These are phyloP conservation scores for Epichloe hybrida DNA, from an alignment of 2,329 filamentous ascomycete species.

Conservation along the genomic window DNA sequence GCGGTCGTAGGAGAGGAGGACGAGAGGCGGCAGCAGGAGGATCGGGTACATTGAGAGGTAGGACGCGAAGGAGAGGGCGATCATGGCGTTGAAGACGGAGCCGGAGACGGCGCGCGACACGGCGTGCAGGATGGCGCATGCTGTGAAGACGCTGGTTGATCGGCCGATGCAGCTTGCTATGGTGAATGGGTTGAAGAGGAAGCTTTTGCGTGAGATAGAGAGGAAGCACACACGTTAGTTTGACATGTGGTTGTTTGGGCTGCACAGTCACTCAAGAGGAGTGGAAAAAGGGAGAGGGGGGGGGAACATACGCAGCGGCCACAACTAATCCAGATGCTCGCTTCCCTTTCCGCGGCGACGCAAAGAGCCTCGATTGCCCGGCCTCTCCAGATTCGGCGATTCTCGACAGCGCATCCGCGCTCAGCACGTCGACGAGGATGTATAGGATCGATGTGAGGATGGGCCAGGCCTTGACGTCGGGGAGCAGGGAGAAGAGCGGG, in stretches of 20 bases:
- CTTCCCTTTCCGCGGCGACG: slow-evolving; percentile 63
- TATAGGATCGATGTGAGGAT: slow-evolving; percentile 71
- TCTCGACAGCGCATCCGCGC: slow-evolving; percentile 61
- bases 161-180: slow-evolving; percentile 82
- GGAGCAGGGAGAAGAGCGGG: slow-evolving; percentile 80
- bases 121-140: slow-evolving; percentile 73
- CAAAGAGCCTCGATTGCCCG: slow-evolving; percentile 58
- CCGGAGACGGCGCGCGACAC: slow-evolving; percentile 69
- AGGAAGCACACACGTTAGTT: not conserved
- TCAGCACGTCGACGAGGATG: slow-evolving; percentile 65
- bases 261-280: not conserved
- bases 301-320: slow-evolving; percentile 54
- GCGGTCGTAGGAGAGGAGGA: slow-evolving; percentile 68
- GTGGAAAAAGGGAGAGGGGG: not conserved
- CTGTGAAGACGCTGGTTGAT: slow-evolving; percentile 79
- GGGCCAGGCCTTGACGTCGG: slow-evolving; percentile 51
- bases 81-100: slow-evolving; percentile 59
- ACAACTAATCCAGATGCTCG: slow-evolving; percentile 63
- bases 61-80: slow-evolving; percentile 73
- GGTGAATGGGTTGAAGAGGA: slow-evolving; percentile 89
- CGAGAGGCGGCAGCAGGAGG: slow-evolving; percentile 69
- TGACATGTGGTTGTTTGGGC: no score
- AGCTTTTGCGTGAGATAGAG: slow-evolving; percentile 35
- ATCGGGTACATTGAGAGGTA: slow-evolving; percentile 89
- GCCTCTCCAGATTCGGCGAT: slow-evolving; percentile 77